Conservation (phyloP, 164 flowering plant species). For the Saururus chinensis region DNA sequence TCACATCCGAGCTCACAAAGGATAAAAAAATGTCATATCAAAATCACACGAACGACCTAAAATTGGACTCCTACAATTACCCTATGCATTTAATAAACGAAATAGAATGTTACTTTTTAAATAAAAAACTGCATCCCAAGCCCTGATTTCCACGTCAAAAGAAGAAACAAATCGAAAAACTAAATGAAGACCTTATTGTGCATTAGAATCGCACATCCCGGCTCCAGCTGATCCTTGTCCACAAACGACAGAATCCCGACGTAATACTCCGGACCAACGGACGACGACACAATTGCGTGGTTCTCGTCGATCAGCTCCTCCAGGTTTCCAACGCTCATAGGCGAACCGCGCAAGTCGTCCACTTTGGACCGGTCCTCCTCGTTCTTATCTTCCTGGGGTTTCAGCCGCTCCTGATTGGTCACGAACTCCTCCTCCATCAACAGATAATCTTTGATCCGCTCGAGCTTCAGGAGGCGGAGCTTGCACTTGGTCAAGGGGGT, state of each 20-base stretch:
- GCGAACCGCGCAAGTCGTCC: conserved; percentile 27
- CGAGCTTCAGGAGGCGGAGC: conserved; percentile 26
- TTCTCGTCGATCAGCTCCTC: conserved; percentile 31
- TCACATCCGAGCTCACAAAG: too few relatives aligned
- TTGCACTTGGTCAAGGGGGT: conserved; percentile 29
- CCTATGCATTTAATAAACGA: too few relatives aligned
- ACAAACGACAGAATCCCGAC: conserved; percentile 24
- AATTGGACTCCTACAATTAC: too few relatives aligned
- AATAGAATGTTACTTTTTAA: too few relatives aligned
- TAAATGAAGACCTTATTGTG: conserved; percentile 12
- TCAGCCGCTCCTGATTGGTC: conserved; percentile 24
- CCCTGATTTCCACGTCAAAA: too few relatives aligned
- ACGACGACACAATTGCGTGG: conserved; percentile 32
- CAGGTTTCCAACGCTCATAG: conserved; percentile 28
- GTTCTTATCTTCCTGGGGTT: conserved; percentile 33
- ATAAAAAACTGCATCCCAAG: too few relatives aligned
- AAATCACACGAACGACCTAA: too few relatives aligned
- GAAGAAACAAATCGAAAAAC: too few relatives aligned
- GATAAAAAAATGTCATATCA: too few relatives aligned
- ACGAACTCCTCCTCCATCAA: conserved; percentile 38
- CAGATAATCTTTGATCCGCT: conserved; percentile 28
- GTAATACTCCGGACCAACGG: conserved; percentile 29
- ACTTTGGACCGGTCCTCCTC: conserved; percentile 36
- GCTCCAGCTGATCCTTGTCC: conserved; percentile 37
- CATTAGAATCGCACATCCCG: conserved; percentile 33